phyloP scores from a whole-genome alignment of 2,329 filamentous ascomycete species.

The Trichocomaceae sp. region DNA sequence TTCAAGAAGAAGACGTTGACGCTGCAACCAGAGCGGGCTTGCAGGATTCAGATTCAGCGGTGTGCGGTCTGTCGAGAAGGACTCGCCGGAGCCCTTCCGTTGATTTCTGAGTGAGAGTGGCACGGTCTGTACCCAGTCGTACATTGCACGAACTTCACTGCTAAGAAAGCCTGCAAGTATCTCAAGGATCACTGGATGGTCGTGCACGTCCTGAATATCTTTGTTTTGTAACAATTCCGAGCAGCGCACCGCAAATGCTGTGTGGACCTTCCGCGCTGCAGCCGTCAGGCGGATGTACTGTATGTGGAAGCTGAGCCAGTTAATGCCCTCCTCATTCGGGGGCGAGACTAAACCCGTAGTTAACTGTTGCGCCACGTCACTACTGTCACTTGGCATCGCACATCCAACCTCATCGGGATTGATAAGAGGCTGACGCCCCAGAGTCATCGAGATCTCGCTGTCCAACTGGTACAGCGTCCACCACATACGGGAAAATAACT shows the following conservation, averaged over 20 bases:
- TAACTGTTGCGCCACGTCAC: constrained; percentile 9
- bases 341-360: constrained; percentile 23
- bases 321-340: constrained; percentile 24
- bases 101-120: constrained; percentile 31
- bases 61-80: constrained; percentile 31
- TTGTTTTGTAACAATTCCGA: background rate
- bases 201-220: background rate
- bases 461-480: constrained; percentile 45
- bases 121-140: constrained; percentile 26
- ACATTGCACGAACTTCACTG: constrained; percentile 18
- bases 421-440: constrained; percentile 39
- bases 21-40: constrained; percentile 31
- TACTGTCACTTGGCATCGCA: constrained; percentile 11
- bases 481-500: constrained; percentile 46
- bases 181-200: background rate
- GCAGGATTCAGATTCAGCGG: constrained; percentile 24
- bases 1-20: constrained; percentile 33
- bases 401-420: constrained; percentile 21
- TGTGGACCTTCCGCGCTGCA: constrained; percentile 27
- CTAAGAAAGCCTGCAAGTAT: constrained; percentile 21
- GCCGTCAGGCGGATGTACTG: constrained; percentile 31
- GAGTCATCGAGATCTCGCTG: constrained; percentile 39
- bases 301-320: constrained; percentile 33
- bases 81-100: constrained; percentile 21
- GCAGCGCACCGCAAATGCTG: constrained; percentile 20